These are phyloP conservation scores for Phytophthora uliginosa DNA, from an alignment of 352 stramenopile genomes.

Conservation along the genomic window DNA sequence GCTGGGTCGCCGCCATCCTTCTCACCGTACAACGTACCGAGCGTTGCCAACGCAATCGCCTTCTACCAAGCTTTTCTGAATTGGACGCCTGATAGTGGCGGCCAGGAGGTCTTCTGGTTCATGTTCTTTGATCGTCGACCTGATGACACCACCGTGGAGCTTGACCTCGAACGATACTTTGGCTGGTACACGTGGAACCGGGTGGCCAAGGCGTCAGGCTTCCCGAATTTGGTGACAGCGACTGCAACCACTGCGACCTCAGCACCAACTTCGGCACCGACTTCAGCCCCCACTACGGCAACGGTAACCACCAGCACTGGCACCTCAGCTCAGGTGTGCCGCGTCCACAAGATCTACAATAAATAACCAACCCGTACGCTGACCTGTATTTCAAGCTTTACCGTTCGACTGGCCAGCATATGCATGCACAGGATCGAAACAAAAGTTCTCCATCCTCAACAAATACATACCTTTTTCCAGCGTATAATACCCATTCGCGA, in stretches of 20 bases:
- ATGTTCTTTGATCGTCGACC: conserved; percentile 78
- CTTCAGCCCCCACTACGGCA: conserved; percentile 11
- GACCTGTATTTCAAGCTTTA: neutral
- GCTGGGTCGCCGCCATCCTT: conserved; percentile 42
- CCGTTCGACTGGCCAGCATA: neutral
- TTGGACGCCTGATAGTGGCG: conserved; percentile 58
- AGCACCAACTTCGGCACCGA: conserved; percentile 18
- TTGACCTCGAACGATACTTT: conserved; percentile 79
- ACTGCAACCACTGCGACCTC: conserved; percentile 10
- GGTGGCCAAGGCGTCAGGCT: conserved; percentile 48
- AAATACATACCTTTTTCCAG: neutral
- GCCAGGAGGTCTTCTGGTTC: conserved; percentile 82
- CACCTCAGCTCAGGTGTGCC: conserved; percentile 35
- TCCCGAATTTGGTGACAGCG: conserved; percentile 39
- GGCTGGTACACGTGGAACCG: conserved; percentile 71
- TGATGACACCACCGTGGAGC: conserved; percentile 56
- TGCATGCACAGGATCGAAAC: neutral
- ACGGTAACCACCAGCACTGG: neutral
- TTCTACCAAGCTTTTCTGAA: conserved; percentile 79
- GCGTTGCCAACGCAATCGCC: conserved; percentile 48
- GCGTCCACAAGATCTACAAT: conserved; percentile 47
- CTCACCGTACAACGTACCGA: conserved; percentile 58
- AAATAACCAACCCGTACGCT: conserved; percentile 8
- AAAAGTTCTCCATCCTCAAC: neutral
- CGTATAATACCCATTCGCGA: conserved; percentile 12